These are phyloP conservation scores for Colletotrichum liriopes DNA, from an alignment of 2,329 filamentous ascomycete species.

Conservation along the genomic window DNA sequence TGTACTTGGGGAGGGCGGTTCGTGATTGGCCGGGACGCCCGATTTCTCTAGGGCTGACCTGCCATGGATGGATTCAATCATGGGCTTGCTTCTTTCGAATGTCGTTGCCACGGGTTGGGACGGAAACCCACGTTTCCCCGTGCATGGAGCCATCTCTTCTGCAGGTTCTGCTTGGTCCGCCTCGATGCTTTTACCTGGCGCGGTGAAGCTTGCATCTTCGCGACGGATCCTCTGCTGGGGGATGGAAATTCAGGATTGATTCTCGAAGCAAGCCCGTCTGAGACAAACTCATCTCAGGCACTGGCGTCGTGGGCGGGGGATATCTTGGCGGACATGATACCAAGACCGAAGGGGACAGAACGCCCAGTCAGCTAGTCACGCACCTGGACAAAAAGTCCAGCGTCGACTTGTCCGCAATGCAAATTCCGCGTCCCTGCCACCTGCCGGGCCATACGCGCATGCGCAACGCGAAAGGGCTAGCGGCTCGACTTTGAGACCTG, in stretches of 20 bases:
- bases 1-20: neutral
- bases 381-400: neutral
- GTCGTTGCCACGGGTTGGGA: neutral
- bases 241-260: neutral
- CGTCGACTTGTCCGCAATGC: neutral
- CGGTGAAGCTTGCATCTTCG: neutral
- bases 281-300: neutral
- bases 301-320: neutral
- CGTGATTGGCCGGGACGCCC: neutral
- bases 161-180: neutral
- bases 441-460: conserved; percentile 11
- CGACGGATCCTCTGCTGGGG: neutral
- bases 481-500: conserved; percentile 1
- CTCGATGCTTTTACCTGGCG: neutral
- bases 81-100: neutral
- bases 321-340: neutral
- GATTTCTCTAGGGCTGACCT: neutral
- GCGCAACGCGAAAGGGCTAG: conserved; percentile 1
- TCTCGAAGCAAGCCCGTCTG: neutral
- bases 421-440: neutral
- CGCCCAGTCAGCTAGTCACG: neutral
- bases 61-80: neutral
- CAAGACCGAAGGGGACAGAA: conserved; percentile 12
- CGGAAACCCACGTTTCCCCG: neutral
- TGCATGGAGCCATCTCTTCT: neutral